Percentiles rank a stretch among this genome's conserved stretches.
Evolutionary conservation across 495 filamentous ascomycete genomes (phyloP).

Genomic region (Penicillium lagena): DNA sequence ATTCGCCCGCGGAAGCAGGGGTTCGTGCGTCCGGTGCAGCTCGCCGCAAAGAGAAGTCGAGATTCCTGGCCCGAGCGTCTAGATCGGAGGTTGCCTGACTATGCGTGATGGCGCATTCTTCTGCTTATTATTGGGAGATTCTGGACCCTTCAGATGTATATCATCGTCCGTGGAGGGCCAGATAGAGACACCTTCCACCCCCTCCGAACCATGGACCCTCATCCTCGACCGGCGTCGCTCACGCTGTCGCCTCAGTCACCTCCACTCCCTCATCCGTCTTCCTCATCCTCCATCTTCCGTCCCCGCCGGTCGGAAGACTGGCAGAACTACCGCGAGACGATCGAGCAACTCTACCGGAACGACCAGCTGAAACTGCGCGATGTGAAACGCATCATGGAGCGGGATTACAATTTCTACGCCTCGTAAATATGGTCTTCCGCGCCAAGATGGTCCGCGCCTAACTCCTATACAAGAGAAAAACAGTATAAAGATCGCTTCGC

Average conservation of each 20-base stretch:
- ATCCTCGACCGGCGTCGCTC: slow-evolving; percentile 4
- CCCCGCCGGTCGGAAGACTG: slow-evolving; percentile 39
- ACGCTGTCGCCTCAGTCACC: slow-evolving; percentile 17
- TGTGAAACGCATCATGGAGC: slow-evolving; percentile 38
- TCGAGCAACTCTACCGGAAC: slow-evolving; percentile 36
- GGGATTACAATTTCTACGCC: slow-evolving; percentile 34
- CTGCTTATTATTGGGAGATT: background rate
- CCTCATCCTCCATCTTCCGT: slow-evolving; percentile 20
- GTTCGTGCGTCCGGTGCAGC: slow-evolving; percentile 27
- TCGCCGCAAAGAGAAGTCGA: slow-evolving; percentile 37
- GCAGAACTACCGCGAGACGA: slow-evolving; percentile 33
- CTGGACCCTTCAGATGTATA: no score
- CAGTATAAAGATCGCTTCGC: slow-evolving; percentile 42
- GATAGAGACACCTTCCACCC: background rate
- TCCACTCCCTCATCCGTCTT: slow-evolving; percentile 9
- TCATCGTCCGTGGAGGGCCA: no score
- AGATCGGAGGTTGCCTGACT: slow-evolving; percentile 14
- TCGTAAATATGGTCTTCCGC: slow-evolving; percentile 25
- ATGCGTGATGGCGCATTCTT: background rate
- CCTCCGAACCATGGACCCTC: slow-evolving; percentile 11
- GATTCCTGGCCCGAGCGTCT: slow-evolving; percentile 16
- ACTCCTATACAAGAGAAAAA: slow-evolving; percentile 30
- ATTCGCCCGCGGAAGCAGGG: slow-evolving; percentile 40
- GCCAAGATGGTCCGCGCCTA: slow-evolving; percentile 2
- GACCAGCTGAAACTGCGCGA: slow-evolving; percentile 37